Evolutionary conservation across 2,329 filamentous ascomycete genomes (phyloP).

Genomic region (Didymella pomorum): DNA sequence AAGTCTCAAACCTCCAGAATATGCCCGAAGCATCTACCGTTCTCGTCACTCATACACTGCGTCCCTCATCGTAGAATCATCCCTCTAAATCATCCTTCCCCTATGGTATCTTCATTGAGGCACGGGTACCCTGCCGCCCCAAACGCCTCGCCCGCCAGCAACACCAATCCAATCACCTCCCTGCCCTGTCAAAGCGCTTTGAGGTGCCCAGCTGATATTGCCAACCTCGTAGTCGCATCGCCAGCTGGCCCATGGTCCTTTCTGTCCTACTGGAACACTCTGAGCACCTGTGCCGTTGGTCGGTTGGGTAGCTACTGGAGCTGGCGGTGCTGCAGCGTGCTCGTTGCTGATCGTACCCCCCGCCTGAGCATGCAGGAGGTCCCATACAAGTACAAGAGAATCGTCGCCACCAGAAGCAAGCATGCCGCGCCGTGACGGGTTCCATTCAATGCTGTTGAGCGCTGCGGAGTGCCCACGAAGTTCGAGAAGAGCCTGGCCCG

Average conservation of each 20-base stretch:
- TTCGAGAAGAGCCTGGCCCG: conserved; percentile 92
- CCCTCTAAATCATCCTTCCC: not conserved
- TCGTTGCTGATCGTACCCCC: conserved; percentile 58
- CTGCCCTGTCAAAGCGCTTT: conserved; percentile 70
- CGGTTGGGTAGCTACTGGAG: conserved; percentile 39
- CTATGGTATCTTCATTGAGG: conserved; percentile 18
- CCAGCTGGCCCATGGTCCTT: conserved; percentile 80
- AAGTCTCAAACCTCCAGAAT: not conserved
- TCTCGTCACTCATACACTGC: conserved; percentile 14
- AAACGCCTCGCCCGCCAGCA: conserved; percentile 79
- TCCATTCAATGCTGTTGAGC: conserved; percentile 97
- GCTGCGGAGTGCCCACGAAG: conserved; percentile 85
- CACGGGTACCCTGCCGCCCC: conserved; percentile 69
- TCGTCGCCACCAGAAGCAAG: conserved; percentile 93
- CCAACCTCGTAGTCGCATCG: conserved; percentile 86
- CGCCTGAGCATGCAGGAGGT: conserved; percentile 76
- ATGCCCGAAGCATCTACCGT: not conserved
- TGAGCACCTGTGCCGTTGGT: conserved; percentile 39
- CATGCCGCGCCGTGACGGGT: conserved; percentile 82
- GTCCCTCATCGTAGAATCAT: conserved; percentile 4
- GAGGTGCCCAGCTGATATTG: conserved; percentile 85
- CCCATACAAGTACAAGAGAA: conserved; percentile 91
- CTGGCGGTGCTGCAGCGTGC: conserved; percentile 37
- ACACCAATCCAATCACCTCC: conserved; percentile 86
- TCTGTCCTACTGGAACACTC: conserved; percentile 56